phyloP scores from a whole-genome alignment of 257 asterid genomes.

The Gynochthodes officinalis region DNA sequence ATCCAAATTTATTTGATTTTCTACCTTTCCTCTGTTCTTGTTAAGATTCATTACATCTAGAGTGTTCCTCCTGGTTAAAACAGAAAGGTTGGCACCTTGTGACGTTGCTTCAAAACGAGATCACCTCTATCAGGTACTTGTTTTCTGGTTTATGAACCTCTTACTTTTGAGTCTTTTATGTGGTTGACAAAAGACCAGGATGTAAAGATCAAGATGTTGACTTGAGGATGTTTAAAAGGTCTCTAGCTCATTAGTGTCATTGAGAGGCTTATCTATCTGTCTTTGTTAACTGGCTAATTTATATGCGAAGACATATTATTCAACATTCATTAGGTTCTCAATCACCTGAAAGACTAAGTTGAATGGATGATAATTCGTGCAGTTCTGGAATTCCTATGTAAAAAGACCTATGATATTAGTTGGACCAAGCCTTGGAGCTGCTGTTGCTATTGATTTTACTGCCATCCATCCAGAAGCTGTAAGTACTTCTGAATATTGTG shows the following conservation, averaged over 20 bases:
- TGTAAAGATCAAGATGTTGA: not conserved
- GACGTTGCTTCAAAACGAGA: slow-evolving; percentile 81
- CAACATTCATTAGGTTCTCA: not conserved
- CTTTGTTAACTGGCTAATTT: not conserved
- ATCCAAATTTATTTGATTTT: slow-evolving; percentile 7
- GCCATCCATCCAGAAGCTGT: slow-evolving; percentile 80
- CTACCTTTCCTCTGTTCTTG: not conserved
- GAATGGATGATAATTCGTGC: slow-evolving; percentile 11
- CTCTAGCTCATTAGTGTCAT: not conserved
- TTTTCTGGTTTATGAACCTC: not conserved
- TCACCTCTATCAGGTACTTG: slow-evolving; percentile 81
- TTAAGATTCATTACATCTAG: not conserved
- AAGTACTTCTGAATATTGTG: slow-evolving; percentile 23
- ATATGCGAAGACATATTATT: not conserved
- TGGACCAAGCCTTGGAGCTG: slow-evolving; percentile 99
- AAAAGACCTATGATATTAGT: slow-evolving; percentile 77
- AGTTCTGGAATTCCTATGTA: slow-evolving; percentile 80
- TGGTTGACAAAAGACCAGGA: not conserved
- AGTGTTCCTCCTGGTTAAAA: slow-evolving; percentile 10
- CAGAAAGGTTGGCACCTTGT: slow-evolving; percentile 68
- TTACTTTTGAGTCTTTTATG: not conserved
- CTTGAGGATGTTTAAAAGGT: not conserved
- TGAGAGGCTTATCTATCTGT: not conserved
- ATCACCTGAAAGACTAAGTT: slow-evolving; percentile 10
- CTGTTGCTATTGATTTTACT: slow-evolving; percentile 77